Base-by-base conservation (phyloP, 2,329 filamentous ascomycete genomes). In the Pestalotiopsis sp. region DNA sequence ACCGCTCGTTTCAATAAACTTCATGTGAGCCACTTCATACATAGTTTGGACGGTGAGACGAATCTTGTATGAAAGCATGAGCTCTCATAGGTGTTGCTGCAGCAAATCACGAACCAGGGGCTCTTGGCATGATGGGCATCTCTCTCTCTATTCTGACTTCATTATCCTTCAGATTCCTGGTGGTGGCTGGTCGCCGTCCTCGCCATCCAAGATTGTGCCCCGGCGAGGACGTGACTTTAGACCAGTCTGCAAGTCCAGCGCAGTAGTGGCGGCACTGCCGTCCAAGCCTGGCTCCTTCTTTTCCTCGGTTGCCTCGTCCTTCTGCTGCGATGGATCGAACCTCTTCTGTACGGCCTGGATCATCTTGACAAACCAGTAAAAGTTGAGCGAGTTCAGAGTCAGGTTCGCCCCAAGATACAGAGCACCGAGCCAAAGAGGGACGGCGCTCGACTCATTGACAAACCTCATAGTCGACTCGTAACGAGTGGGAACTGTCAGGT, bases 351-450 rank as follows among this genome's bases (percentile, higher is more conserved):
- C 89, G 9, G 93, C 92, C 69, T 89, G 85, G 71, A 97, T 90
- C 93, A 97, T 97, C 86, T 93, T 94, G 76, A 89, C 85, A 78
- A 95, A 96, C 93, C 93, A 97, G 81, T 91, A 93, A 75, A 93
- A 90, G 81, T 97, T 97, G 66, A 97, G 83, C 13, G 87, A 85
- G 76, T 94, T 95, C 31, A 97, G 85, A 0, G 88, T 87, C 23
- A 93, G 67, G 78, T 96, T 96, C 76, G 89, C 90, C 11, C 84
- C 85, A 6, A 94, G 80, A 76, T 96, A 96, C 36, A 89, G 82
- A 14, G 79, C 81, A 1, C 88, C 90, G 25, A 96, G 84, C 93
- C 93, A 95, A 1, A 89, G 39, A 0, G 93, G 93, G 3, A 95
- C 82, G 2, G 81, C 83, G 58, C 82, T 85, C 3, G 80, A 80